phyloP scores from a whole-genome alignment of 805 yeast species.

The Grigorovia yakushimaensis region DNA sequence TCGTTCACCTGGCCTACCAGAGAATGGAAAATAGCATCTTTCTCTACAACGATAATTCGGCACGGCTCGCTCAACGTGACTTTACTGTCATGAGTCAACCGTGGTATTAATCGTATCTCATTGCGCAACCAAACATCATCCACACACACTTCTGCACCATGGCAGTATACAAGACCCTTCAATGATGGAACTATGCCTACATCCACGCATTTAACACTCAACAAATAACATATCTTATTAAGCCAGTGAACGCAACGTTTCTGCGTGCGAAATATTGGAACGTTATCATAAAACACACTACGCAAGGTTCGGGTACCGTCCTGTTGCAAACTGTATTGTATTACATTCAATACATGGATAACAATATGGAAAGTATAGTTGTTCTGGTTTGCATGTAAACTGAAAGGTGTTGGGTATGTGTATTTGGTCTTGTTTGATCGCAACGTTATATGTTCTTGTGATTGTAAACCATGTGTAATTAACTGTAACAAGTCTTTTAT shows the following conservation, averaged over 20 bases:
- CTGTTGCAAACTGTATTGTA: constrained; percentile 4
- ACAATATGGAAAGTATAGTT: constrained; percentile 7
- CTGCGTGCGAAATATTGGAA: constrained; percentile 41
- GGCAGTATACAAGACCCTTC: constrained; percentile 43
- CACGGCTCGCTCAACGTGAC: not conserved
- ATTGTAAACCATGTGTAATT: not conserved
- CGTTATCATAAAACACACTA: constrained; percentile 57
- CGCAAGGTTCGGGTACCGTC: constrained; percentile 28
- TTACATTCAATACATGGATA: constrained; percentile 11
- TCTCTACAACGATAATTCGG: constrained; percentile 27
- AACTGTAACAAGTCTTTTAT: not conserved
- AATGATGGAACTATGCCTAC: constrained; percentile 46
- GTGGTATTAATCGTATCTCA: not conserved
- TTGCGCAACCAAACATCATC: not conserved
- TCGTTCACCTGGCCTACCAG: constrained; percentile 11
- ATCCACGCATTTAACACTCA: constrained; percentile 24
- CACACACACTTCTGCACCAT: not conserved
- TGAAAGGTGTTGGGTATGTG: not conserved
- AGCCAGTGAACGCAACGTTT: constrained; percentile 33
- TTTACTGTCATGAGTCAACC: not conserved
- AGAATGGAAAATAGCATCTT: constrained; percentile 41
- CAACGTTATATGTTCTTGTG: not conserved
- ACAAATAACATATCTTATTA: constrained; percentile 29
- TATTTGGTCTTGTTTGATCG: not conserved
- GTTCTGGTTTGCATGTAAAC: not conserved